These are phyloP conservation scores for Breviolum minutum DNA, from an alignment of 73 alveolate species.

Conservation along the genomic window DNA sequence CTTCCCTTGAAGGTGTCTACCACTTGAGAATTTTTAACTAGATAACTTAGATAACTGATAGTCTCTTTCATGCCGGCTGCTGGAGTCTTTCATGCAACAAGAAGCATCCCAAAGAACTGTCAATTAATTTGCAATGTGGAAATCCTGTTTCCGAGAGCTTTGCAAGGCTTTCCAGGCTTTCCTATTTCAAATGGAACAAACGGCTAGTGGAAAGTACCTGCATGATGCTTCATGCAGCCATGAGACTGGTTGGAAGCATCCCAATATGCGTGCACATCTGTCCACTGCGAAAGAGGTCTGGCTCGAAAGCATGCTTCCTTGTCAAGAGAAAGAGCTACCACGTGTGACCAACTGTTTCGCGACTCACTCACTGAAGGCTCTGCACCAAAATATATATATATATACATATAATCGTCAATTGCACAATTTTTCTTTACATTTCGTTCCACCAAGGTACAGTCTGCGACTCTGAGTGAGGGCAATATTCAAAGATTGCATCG, in stretches of 20 bases:
- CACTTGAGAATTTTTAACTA: background rate
- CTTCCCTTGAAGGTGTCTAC: background rate
- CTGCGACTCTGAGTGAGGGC: conserved; percentile 73
- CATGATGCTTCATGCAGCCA: background rate
- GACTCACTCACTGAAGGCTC: too few relatives aligned
- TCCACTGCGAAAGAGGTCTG: conserved; percentile 40
- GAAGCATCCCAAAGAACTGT: too few relatives aligned
- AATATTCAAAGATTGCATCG: conserved; percentile 54
- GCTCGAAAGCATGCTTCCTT: conserved; percentile 59
- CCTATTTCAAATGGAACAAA: too few relatives aligned
- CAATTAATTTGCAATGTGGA: too few relatives aligned
- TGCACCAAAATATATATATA: background rate
- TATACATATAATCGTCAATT: background rate
- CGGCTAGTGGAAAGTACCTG: too few relatives aligned
- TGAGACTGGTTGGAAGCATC: background rate
- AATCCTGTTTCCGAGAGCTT: too few relatives aligned
- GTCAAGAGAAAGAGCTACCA: background rate
- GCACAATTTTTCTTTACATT: background rate
- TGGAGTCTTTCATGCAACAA: too few relatives aligned
- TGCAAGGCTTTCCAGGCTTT: too few relatives aligned
- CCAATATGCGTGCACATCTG: conserved; percentile 78
- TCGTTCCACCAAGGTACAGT: background rate
- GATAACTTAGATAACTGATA: background rate
- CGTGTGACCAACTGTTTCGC: background rate
- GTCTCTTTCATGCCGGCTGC: too few relatives aligned